Evolutionary conservation across 805 yeast genomes (phyloP), one percentile per base, ranked within the genome.

Genomic region (Metschnikowia vanudenii): DNA sequence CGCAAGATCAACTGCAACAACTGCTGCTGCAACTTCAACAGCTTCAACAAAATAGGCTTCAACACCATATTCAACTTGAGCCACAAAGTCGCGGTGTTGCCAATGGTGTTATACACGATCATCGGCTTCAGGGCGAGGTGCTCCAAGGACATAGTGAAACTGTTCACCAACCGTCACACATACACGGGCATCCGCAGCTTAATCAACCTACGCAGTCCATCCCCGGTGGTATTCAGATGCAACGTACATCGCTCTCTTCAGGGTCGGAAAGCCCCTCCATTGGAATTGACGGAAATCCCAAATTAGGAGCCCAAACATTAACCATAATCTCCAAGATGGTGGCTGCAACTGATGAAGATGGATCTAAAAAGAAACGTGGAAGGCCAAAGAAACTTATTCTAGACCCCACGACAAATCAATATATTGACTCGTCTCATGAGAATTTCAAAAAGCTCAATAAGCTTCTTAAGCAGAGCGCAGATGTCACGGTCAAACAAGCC

Each of bases 351-450:
- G 43, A 43, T 20, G 54, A 45, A 12, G 52, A 51, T 16, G 52
- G 54, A 9, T 20, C 38, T 18, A 68, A 67, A 57, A 69, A 67
- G 49, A 64, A 65, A 50, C 56, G 76, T 41, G 76, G 76, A 8
- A 61, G 76, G 38, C 76, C 76, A 16, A 69, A 62, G 55, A 65
- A 70, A 47, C 58, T 69, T 37, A 64, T 71, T 19, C 62, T 68
- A 35, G 75, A 71, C 50, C 73, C 74, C 1, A 36, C 78, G n/a
- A 63, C 75, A 10, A 66, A 68, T 45, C 65, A 62, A 44, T 69
- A 63, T 52, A 68, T 70, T 41, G 75, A 71, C 53, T 67, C 73
- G 18, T 59, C 65, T 13, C 75, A 71, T 51, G 72, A 72, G 17
- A 68, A 70, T 50, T 71, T 62, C 57, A 71, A 71, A 52, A 64